phyloP scores from a whole-genome alignment of 495 filamentous ascomycete genomes.

The Xylaria acuta region DNA sequence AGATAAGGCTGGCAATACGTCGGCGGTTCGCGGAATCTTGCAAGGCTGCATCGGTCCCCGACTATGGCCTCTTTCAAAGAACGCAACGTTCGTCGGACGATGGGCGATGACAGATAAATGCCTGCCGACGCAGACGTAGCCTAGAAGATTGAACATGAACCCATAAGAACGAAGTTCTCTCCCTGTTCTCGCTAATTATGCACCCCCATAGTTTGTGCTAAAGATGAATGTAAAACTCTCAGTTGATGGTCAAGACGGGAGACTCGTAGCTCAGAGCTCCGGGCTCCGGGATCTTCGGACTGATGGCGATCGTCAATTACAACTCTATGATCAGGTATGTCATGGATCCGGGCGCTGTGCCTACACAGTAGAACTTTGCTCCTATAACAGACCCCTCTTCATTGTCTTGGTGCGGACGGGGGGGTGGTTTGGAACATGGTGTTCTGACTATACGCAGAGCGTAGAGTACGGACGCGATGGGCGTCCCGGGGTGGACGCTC shows the following conservation, averaged over 20 bases:
- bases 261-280: slow-evolving; percentile 2
- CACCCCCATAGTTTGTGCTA: not conserved
- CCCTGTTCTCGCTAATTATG: not conserved
- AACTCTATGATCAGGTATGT: slow-evolving; percentile 6
- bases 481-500: slow-evolving; percentile 25
- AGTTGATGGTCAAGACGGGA: slow-evolving; percentile 10
- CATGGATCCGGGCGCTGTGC: not conserved
- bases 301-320: not conserved
- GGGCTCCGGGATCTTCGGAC: not conserved
- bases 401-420: not conserved
- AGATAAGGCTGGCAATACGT: not conserved
- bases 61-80: not conserved
- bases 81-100: not conserved
- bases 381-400: not conserved
- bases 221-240: slow-evolving; percentile 16
- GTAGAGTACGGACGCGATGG: slow-evolving; percentile 24
- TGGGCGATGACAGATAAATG: not conserved
- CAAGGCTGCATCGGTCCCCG: not conserved
- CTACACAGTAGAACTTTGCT: not conserved
- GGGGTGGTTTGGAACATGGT: not conserved
- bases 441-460: not conserved
- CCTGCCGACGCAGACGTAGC: not conserved
- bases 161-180: not conserved
- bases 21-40: not conserved
- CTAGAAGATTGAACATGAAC: not conserved